Conservation (phyloP, 371 early-diverging fungal species). For the Mucor circinelloides region DNA sequence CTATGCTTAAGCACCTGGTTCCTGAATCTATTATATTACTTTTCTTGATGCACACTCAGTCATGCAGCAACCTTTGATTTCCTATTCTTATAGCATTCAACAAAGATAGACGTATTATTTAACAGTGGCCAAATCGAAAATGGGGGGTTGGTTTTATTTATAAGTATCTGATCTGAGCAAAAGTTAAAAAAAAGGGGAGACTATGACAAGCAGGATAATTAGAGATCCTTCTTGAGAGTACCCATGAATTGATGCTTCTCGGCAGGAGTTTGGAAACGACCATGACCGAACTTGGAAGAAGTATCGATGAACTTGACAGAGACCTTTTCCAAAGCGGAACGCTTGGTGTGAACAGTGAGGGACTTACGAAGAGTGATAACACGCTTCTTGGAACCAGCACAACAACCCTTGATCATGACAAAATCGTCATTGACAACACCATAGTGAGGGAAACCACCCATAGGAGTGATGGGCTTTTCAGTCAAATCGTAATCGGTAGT, state of each 20-base stretch:
- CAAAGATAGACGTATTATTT: not conserved
- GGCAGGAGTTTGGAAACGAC: constrained; percentile 99
- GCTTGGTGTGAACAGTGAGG: constrained; percentile 90
- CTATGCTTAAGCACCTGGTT: no score
- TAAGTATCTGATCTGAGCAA: not conserved
- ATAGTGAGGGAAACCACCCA: constrained; percentile 99
- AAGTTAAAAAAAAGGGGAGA: constrained; percentile 1
- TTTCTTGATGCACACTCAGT: no score
- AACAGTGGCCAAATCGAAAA: not conserved
- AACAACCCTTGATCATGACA: constrained; percentile 99
- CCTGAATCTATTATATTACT: no score
- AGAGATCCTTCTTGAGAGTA: constrained; percentile 86
- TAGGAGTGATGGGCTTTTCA: constrained; percentile 96
- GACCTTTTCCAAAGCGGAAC: constrained; percentile 96
- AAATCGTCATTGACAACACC: constrained; percentile 98
- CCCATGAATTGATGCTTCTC: constrained; percentile 99
- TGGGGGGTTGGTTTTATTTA: not conserved
- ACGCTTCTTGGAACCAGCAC: constrained; percentile 98
- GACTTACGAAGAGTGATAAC: constrained; percentile 99
- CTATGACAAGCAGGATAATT: constrained; percentile 9
- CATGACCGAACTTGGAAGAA: constrained; percentile 99
- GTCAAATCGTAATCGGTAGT: constrained; percentile 99
- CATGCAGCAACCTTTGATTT: not conserved
- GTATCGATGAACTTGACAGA: constrained; percentile 99
- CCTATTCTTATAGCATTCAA: not conserved